phyloP scores from a whole-genome alignment of 2,329 filamentous ascomycete genomes.

The Cladosporium sp. region DNA sequence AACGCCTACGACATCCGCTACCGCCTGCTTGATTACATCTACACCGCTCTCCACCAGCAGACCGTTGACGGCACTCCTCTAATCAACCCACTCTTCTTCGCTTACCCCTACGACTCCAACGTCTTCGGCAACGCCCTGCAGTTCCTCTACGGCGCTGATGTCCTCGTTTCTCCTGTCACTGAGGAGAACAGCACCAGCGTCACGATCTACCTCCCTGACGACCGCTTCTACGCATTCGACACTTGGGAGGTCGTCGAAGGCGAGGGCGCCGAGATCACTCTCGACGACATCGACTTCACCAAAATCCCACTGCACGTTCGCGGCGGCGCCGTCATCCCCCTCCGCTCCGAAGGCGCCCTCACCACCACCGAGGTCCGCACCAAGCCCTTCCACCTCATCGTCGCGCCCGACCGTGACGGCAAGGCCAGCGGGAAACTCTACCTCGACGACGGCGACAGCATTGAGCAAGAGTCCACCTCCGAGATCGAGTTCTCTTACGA shows the following conservation, averaged over 20 bases:
- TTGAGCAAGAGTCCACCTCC: slow-evolving; percentile 57
- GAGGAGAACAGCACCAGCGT: slow-evolving; percentile 52
- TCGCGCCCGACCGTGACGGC: slow-evolving; percentile 62
- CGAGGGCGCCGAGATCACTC: slow-evolving; percentile 43
- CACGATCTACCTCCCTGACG: slow-evolving; percentile 54
- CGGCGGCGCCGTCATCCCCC: slow-evolving; percentile 62
- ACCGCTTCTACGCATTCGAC: slow-evolving; percentile 59
- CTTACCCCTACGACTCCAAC: slow-evolving; percentile 60
- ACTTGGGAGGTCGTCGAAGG: slow-evolving; percentile 48
- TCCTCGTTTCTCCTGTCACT: slow-evolving; percentile 57
- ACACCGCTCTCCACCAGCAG: slow-evolving; percentile 65
- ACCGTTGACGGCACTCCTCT: slow-evolving; percentile 61
- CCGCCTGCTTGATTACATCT: slow-evolving; percentile 70
- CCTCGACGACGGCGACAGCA: slow-evolving; percentile 70
- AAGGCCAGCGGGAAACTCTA: slow-evolving; percentile 67
- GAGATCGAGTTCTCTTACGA: slow-evolving; percentile 59
- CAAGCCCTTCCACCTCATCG: slow-evolving; percentile 66
- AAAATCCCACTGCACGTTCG: slow-evolving; percentile 64
- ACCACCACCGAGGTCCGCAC: slow-evolving; percentile 62
- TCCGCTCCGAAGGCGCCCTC: slow-evolving; percentile 54
- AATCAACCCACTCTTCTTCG: slow-evolving; percentile 67
- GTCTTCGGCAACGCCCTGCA: slow-evolving; percentile 52
- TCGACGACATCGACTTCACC: slow-evolving; percentile 46
- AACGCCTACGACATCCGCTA: slow-evolving; percentile 70
- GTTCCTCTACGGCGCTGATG: slow-evolving; percentile 56